A percentile compares a stretch with the other conserved stretches of the same genome.
Conservation (phyloP, 441 rosid species). For the Populus hybrid region DNA sequence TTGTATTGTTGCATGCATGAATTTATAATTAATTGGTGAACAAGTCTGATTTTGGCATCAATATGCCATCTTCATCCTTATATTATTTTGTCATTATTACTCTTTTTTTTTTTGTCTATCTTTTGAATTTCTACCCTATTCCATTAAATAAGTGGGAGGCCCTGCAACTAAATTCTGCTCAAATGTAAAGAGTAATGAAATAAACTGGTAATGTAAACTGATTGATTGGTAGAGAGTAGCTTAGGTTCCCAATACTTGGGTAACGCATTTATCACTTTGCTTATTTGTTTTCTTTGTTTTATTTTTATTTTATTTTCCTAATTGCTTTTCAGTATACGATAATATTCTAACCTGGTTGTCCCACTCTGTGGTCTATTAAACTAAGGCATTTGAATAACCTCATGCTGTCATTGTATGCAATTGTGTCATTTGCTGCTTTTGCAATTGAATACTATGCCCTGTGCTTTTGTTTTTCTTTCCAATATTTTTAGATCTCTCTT, state of each 20-base stretch:
- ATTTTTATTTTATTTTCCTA: not conserved
- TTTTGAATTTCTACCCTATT: not conserved
- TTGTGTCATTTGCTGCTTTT: not conserved
- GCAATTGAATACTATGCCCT: not conserved
- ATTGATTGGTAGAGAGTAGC: not conserved
- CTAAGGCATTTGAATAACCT: not conserved
- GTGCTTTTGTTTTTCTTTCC: not conserved
- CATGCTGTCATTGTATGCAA: not conserved
- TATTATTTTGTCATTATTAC: not conserved
- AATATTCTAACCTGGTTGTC: not conserved
- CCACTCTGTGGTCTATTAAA: not conserved
- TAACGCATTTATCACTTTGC: not conserved
- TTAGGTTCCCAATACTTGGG: not conserved
- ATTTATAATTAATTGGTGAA: not conserved
- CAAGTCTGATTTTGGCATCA: not conserved
- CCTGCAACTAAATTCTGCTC: not conserved
- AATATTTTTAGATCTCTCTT: too few relatives aligned
- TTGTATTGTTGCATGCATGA: slow-evolving; percentile 4
- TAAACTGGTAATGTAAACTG: not conserved
- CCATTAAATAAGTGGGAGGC: not conserved
- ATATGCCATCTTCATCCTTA: slow-evolving; percentile 1
- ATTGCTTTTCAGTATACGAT: slow-evolving; percentile 12
- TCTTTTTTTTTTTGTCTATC: not conserved
- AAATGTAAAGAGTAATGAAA: not conserved
- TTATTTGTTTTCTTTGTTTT: too few relatives aligned